Percentiles rank a stretch among this genome's conserved stretches.
Evolutionary conservation across 768 basidiomycete genomes (phyloP).

Genomic region (Russula abietina): DNA sequence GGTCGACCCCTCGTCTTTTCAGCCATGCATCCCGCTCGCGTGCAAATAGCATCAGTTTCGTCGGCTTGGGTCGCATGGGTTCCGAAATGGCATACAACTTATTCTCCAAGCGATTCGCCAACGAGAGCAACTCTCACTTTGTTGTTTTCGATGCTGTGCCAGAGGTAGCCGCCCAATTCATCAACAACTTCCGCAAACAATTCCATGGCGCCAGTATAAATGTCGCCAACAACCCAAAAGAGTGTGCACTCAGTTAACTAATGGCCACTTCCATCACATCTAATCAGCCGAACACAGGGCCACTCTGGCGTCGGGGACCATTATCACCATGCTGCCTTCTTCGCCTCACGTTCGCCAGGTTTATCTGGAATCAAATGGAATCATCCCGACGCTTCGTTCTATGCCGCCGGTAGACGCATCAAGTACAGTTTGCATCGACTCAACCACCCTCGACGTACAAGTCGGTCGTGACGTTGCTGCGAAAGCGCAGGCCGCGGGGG

Average conservation of each 20-base stretch:
- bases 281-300: constrained; percentile 41
- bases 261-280: constrained; percentile 8
- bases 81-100: constrained; percentile 82
- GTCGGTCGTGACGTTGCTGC: constrained; percentile 62
- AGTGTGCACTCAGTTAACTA: constrained; percentile 44
- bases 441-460: constrained; percentile 81
- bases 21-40: constrained; percentile 21
- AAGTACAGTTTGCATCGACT: constrained; percentile 73
- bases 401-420: constrained; percentile 36
- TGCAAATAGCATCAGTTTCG: constrained; percentile 59
- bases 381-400: constrained; percentile 55
- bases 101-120: constrained; percentile 64
- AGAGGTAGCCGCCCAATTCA: constrained; percentile 52
- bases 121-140: constrained; percentile 49
- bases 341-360: constrained; percentile 81
- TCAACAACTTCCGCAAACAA: constrained; percentile 45
- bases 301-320: constrained; percentile 51
- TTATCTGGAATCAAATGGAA: constrained; percentile 54
- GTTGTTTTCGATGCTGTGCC: constrained; percentile 74
- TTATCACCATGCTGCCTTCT: constrained; percentile 90
- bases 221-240: constrained; percentile 58
- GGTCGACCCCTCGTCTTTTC: constrained; percentile 41
- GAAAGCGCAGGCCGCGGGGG: constrained; percentile 49
- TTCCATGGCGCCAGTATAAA: constrained; percentile 57
- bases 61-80: constrained; percentile 87